Base-by-base conservation (phyloP, 2,329 filamentous ascomycete species). In the Monosporascus ibericus region DNA sequence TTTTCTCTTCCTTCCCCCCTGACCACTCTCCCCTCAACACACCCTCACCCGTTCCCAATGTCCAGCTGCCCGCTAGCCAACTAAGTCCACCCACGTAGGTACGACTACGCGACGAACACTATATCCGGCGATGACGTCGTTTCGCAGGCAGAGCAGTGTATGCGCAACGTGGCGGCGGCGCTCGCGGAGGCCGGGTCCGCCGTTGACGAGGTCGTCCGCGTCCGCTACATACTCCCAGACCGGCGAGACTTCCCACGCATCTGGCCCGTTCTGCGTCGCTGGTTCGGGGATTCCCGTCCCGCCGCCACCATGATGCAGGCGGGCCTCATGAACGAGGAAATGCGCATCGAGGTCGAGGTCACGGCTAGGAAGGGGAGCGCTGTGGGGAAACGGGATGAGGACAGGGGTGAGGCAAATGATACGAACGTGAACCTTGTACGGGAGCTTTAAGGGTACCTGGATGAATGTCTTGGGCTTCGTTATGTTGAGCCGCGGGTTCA, bases 241-340 rank as follows among this genome's bases (percentile, higher is more conserved):
- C 66, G 73, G 6, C 56, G 63, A 17, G 74, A 79, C 48, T 81
- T 81, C 51, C 63, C 70, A 11, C 65, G 65, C 59, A 76, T 72
- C 17, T 81, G 77, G 77, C 71, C 74, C 1, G 73, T 79, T 3
- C 60, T 81, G 57, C 68, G 69, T 55, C 73, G 70, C 57, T 80
- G 75, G 72, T 68, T 81, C 48, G 76, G 75, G 6, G 63, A 71
- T 3, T 72, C 76, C n/a, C 65, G 72, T 34, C 78, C 78, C 1
- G 77, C 78, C 24, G 78, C 78, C 20, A 81, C 76, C 1, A 81
- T 81, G 78, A 61, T 79, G 0, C 72, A 79, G 61, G 71, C 75
- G 0, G 72, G 65, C 9, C 57, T 81, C 52, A 75, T 80, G 74
- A 74, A 78, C 59, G 76, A 78, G 37, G 67, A 48, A 18, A 75